Evolutionary conservation across 2,329 filamentous ascomycete genomes (phyloP).

Genomic region (Sporothrix euskadiensis): DNA sequence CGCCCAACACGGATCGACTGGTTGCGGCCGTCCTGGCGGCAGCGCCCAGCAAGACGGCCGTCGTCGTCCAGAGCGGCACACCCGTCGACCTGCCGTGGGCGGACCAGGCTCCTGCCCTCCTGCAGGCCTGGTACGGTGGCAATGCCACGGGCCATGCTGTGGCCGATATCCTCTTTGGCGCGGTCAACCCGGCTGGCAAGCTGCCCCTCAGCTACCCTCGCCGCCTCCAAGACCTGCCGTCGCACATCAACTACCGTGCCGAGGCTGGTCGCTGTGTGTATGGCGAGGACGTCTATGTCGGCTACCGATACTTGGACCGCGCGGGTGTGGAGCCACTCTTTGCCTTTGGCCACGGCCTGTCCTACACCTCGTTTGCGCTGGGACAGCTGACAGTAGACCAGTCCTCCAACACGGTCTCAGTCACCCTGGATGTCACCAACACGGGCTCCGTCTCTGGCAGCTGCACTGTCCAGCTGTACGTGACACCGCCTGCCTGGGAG

Average conservation of each 20-base stretch:
- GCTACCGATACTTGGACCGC: conserved; percentile 78
- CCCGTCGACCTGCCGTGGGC: conserved; percentile 57
- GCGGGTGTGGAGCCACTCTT: conserved; percentile 66
- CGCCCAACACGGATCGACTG: conserved; percentile 30
- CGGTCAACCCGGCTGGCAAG: conserved; percentile 64
- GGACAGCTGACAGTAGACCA: conserved; percentile 42
- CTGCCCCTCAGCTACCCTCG: conserved; percentile 72
- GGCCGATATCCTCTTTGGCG: conserved; percentile 62
- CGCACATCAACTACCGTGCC: conserved; percentile 71
- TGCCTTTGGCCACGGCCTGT: conserved; percentile 76
- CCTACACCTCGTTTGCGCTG: conserved; percentile 68
- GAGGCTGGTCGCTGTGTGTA: conserved; percentile 73
- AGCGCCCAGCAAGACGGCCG: conserved; percentile 54
- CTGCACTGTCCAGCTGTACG: conserved; percentile 59
- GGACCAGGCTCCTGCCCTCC: conserved; percentile 49
- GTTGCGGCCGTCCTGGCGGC: conserved; percentile 54
- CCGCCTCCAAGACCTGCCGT: conserved; percentile 67
- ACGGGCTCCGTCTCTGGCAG: conserved; percentile 47
- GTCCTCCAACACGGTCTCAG: conserved; percentile 33
- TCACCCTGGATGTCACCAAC: conserved; percentile 50
- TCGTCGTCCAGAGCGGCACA: conserved; percentile 62
- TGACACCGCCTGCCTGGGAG: conserved; percentile 34
- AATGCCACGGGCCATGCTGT: conserved; percentile 67
- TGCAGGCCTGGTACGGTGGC: conserved; percentile 65
- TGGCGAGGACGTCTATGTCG: conserved; percentile 77